phyloP scores from a whole-genome alignment of 176 grass and related monocot species.

The Paspalum vaginatum region DNA sequence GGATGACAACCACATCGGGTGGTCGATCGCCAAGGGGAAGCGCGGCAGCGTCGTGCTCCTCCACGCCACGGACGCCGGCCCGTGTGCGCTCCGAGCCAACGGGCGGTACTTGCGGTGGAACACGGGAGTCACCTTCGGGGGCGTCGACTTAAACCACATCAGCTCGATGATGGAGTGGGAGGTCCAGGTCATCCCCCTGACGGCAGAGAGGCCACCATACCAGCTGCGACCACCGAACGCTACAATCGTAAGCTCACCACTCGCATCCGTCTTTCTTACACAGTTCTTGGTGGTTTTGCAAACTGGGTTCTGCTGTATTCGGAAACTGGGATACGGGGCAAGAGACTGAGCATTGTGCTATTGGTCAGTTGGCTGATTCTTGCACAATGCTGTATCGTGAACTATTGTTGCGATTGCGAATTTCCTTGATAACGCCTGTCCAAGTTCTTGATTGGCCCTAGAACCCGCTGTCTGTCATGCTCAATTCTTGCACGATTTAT shows the following conservation, averaged over 20 bases:
- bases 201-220: conserved; percentile 41
- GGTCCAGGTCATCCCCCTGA: conserved; percentile 37
- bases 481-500: background rate
- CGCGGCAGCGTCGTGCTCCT: conserved; percentile 39
- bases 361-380: background rate
- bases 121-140: conserved; percentile 30
- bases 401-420: background rate
- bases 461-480: background rate
- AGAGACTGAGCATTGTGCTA: background rate
- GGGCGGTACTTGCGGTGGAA: conserved; percentile 30
- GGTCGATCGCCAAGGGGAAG: conserved; percentile 26
- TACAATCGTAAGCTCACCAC: conserved; percentile 28
- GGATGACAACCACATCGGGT: conserved; percentile 27
- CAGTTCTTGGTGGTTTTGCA: background rate
- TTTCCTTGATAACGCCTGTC: background rate
- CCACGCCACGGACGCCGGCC: conserved; percentile 11
- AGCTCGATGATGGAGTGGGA: conserved; percentile 54
- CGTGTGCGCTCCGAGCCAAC: conserved; percentile 41
- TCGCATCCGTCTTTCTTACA: background rate
- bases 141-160: conserved; percentile 28
- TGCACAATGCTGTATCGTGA: background rate
- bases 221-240: conserved; percentile 22
- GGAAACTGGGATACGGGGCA: background rate
- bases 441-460: background rate
- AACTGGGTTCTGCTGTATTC: background rate